These are phyloP conservation scores for Lachnellula willkommii DNA, from an alignment of 2,329 filamentous ascomycete species.

Conservation along the genomic window DNA sequence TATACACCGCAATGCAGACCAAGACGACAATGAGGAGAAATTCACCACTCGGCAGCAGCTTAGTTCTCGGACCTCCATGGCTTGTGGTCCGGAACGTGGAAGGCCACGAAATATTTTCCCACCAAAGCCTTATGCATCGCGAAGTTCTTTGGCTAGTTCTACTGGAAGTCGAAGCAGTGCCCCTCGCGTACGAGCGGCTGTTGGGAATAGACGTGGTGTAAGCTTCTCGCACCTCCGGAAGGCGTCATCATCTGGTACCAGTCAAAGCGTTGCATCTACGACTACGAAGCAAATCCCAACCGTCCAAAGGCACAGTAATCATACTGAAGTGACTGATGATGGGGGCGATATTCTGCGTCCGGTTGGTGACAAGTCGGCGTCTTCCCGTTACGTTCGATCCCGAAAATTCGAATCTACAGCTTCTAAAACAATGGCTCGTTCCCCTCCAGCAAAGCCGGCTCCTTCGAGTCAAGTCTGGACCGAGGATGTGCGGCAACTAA, in stretches of 20 bases:
- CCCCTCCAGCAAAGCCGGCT: slow-evolving; percentile 12
- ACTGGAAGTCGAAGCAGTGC: slow-evolving; percentile 34
- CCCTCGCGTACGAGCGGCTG: slow-evolving; percentile 37
- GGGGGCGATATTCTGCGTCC: slow-evolving; percentile 15
- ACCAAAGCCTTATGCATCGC: slow-evolving; percentile 35
- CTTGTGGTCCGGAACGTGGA: slow-evolving; percentile 7
- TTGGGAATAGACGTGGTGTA: slow-evolving; percentile 55
- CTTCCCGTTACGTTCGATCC: slow-evolving; percentile 28
- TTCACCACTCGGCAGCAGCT: not conserved
- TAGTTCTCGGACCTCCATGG: slow-evolving; percentile 8
- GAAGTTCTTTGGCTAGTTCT: slow-evolving; percentile 43
- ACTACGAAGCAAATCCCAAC: not conserved
- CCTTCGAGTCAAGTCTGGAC: slow-evolving; percentile 42
- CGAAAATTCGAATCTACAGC: slow-evolving; percentile 19
- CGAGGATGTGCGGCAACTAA: slow-evolving; percentile 79
- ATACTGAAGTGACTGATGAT: slow-evolving; percentile 22
- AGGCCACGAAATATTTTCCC: slow-evolving; percentile 13
- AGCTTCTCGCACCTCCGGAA: slow-evolving; percentile 54
- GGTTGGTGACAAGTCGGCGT: slow-evolving; percentile 10
- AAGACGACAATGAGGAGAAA: not conserved
- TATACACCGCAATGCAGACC: slow-evolving; percentile 20
- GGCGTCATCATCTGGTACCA: slow-evolving; percentile 15
- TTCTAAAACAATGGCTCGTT: slow-evolving; percentile 5
- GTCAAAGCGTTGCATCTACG: slow-evolving; percentile 5
- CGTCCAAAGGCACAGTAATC: slow-evolving; percentile 17